Base-by-base conservation (phyloP, 2,329 filamentous ascomycete genomes). In the Hypoxylon sp. region DNA sequence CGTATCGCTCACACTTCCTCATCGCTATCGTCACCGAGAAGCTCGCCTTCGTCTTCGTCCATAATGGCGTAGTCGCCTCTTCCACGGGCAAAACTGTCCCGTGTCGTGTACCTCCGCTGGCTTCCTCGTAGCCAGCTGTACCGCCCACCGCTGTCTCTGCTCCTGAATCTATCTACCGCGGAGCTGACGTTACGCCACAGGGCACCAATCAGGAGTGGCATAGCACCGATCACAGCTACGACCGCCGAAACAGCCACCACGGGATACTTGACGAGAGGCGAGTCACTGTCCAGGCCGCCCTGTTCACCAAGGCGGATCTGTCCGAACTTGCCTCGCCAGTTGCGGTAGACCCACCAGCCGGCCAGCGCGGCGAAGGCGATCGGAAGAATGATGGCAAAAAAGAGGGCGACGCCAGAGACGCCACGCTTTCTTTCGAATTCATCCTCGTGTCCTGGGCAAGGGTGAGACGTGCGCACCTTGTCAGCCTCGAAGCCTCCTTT, bases 21-120 rank as follows among this genome's bases (percentile, higher is more conserved):
- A 70, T 97, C 95, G 71, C 93, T 93, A 64, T 97, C 94, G 71
- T 97, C 95, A 0, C 96, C 96, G 33, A 99, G 81, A 71, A 99
- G 81, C 82, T 98, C 95, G 50, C 95, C 95, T 77, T 98, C 96
- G 76, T 98, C 96, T 52, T 96, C 92, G 73, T 97, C 93, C 53
- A 97, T 93, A 73, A 91, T 86, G 14, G 90, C 88, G 78, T 98
- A 98, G 78, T 97, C 93, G n/a, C 91, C 90, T 59, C 92, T 87
- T 0, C 93, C 91, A 60, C 93, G 87, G 4, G 93, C 91, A 80
- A 99, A 99, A 65, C 92, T 95, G 74, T 92, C 92, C 63, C 96
- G 84, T 51, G 92, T 97, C 14, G 93, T 96, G 77, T 96, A 99
- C 59, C 90, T 88, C 64, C 91, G 83, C 36, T 86, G 85, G 2